Evolutionary conservation across 2,329 filamentous ascomycete genomes (phyloP), one percentile per base, ranked within the genome.

Genomic region (Fusarium humuli): DNA sequence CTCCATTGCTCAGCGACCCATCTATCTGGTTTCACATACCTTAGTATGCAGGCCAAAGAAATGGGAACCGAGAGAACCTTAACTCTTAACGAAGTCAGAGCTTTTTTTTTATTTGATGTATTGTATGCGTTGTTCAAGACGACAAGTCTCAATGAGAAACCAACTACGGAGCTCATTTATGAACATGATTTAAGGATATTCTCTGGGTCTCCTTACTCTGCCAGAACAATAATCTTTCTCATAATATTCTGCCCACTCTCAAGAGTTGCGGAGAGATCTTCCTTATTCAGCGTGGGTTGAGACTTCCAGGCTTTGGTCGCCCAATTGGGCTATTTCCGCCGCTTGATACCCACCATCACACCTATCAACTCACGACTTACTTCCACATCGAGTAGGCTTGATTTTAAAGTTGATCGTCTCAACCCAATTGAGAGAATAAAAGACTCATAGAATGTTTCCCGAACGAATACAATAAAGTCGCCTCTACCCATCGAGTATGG

Each of bases 271-370:
- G 16, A 48, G 10, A 58, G 14, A 34, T 41, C 10, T 57, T 48
- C 23, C 22, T 25, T 32, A 7, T 48, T 44, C 34, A 22, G 49
- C 12, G 14, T 37, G 18, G 59, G n/a, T 30, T 10, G 27, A 30
- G 23, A 18, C 22, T 40, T 22, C 27, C 27, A 29, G 45, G 32
- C 27, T n/a, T n/a, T 29, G n/a, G 16, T 23, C 18, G 20, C 45
- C n/a, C 18, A 20, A 56, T 44, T 22, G n/a, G 46, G 22, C 34
- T 37, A 63, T 56, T 48, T 41, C 29, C 44, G 34, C 58, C 49
- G 49, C 34, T 27, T 57, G 55, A 41, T 42, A 41, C 27, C 34
- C 22, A 27, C 27, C 6, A 46, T 20, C 20, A 30, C 13, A 48
- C 16, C 22, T 23, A 55, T 23, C 14, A 27, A 23, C 12, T n/a